Evolutionary conservation across 2,329 filamentous ascomycete species (phyloP).

Genomic region (Ascochyta pisi): DNA sequence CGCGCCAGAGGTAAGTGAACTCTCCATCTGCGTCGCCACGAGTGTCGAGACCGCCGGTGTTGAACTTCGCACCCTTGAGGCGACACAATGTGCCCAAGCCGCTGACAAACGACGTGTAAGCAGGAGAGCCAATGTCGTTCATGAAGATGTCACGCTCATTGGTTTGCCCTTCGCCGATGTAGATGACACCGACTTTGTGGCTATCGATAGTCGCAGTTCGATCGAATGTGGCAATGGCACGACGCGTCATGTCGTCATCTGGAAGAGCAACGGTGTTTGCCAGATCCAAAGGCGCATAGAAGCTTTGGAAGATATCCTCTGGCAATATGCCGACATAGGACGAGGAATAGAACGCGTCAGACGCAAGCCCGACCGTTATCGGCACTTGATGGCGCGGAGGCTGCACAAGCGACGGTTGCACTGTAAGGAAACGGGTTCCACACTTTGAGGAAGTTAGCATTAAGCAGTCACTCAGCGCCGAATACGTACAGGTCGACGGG

Average conservation of each 20-base stretch:
- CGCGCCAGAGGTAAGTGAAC: conserved; percentile 92
- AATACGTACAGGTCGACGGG: conserved; percentile 73
- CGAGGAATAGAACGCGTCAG: conserved; percentile 53
- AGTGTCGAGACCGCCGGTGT: conserved; percentile 88
- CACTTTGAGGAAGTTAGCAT: conserved; percentile 36
- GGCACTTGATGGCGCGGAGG: conserved; percentile 52
- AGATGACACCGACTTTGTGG: conserved; percentile 94
- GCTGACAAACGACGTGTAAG: conserved; percentile 85
- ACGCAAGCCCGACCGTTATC: conserved; percentile 48
- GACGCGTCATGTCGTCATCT: conserved; percentile 70
- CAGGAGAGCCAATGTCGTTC: conserved; percentile 84
- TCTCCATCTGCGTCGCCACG: conserved; percentile 80
- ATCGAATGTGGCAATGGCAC: conserved; percentile 83
- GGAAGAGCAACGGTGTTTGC: conserved; percentile 74
- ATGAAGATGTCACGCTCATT: conserved; percentile 83
- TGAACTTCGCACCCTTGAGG: conserved; percentile 84
- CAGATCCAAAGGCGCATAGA: conserved; percentile 63
- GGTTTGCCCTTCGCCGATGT: conserved; percentile 86
- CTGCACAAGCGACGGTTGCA: conserved; percentile 46
- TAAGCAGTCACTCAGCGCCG: conserved; percentile 48
- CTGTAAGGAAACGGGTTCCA: conserved; percentile 51
- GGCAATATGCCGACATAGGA: conserved; percentile 71
- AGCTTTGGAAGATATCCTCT: conserved; percentile 74
- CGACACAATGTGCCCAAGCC: conserved; percentile 82
- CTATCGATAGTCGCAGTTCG: conserved; percentile 89